Base-by-base conservation (phyloP, 495 filamentous ascomycete genomes). In the Symbiotaphrina buchneri region DNA sequence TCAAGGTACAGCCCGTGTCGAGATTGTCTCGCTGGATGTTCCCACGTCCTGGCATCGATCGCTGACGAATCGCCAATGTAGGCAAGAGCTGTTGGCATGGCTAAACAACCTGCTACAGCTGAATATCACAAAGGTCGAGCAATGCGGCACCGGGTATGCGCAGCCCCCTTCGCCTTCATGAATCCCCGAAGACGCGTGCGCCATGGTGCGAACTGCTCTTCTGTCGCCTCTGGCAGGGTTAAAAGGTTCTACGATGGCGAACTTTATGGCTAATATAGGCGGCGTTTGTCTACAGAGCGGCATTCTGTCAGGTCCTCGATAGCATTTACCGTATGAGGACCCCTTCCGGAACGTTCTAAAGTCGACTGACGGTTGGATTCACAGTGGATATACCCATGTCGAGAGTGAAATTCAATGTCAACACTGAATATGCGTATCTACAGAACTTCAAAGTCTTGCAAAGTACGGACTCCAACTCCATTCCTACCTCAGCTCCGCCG, bases 381-480 rank as follows among this genome's bases (percentile, higher is more conserved):
- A 25, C 38, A 77, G 74, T 71, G 55, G 87, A 97, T 55, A 68
- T 97, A 18, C 82, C 87, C 35, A 95, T 97, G 87, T 65, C 72
- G 24, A 73, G 77, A 37, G 85, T 97, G 58, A 93, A 91, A 54
- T 97, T 97, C 63, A 92, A 92, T 45, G 87, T 85, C 39, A 93
- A 83, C 57, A 72, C 68, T 28, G 87, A 97, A 65, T 94, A 93
- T 51, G 83, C 80, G 38, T 97, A 97, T 53, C 66, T 95, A 31
- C 77, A 91, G 47, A 97, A 97, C 53, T 94, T 90, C 61, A 97
- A 95, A 54, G 59, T 94, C 39, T 65, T 97, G 31, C 83, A 91
- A 54, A 87, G 82, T 92, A 60, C 41, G 75, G 65, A n/a, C n/a
- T n/a, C n/a, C n/a, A n/a, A n/a, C n/a, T n/a, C n/a, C n/a, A n/a